Base-by-base conservation (phyloP, 352 stramenopile species). In the Phytopythium helicoides region DNA sequence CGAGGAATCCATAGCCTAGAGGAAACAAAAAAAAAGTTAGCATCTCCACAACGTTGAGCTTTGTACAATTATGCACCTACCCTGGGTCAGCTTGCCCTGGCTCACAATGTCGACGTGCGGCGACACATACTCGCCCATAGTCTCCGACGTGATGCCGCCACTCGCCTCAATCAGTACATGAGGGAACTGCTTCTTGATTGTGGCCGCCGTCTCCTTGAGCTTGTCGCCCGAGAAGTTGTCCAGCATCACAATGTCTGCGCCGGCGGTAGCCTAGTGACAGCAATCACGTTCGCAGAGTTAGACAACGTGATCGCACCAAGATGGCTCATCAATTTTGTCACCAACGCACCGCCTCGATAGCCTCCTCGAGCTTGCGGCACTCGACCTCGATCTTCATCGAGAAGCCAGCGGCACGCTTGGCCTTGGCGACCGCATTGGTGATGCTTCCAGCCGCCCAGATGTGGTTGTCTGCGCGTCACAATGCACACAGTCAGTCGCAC, bases 321-420 rank as follows among this genome's bases (percentile, higher is more conserved):
- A n/a, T n/a, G n/a, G n/a, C n/a, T n/a, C n/a, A n/a, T n/a, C n/a
- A n/a, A n/a, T n/a, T n/a, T n/a, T n/a, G n/a, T n/a, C n/a, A n/a
- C n/a, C n/a, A 15, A 52, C 68, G 25, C 54, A 85, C 89, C 14
- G 96, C 96, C 68, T 99, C 94, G 16, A 97, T 54, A 12, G 92
- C 96, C 61, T 99, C 95, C 23, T 97, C 88, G 2, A 99, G 66
- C 42, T 72, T 88, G 55, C 96, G 89, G 54, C 92, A 98, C 76
- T 99, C 97, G 40, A 99, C 96, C 67, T 99, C 97, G 73, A 99
- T 98, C 86, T 99, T 99, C 82, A 98, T 97, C 25, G 85, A 98
- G 74, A 99, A 99, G 12, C 97, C 97, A 21, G 90, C 82, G 8
- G 92, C 97, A 45, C 71, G 65, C 55, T 96, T 83, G 22, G 97